Conservation (phyloP, 1,284 basidiomycete species). For the Farysia itapuensis region DNA sequence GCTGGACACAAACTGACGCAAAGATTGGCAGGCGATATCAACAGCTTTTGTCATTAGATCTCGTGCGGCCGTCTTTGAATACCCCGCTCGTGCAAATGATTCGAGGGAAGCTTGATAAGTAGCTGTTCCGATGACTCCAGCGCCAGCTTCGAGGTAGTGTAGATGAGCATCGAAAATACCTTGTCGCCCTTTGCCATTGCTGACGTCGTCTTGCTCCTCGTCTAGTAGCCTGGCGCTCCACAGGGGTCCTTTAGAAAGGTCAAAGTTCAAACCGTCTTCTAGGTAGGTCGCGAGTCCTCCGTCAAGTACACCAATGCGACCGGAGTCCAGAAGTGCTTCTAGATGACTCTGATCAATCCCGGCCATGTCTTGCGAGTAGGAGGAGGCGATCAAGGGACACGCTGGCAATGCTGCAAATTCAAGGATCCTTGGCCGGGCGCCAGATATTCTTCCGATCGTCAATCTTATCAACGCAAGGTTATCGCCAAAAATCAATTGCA, state of each 20-base stretch:
- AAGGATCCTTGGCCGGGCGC: too few relatives aligned
- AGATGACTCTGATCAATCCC: constrained; percentile 16
- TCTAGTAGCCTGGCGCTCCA: constrained; percentile 50
- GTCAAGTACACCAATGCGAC: constrained; percentile 40
- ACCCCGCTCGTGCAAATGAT: constrained; percentile 34
- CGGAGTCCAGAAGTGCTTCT: constrained; percentile 19
- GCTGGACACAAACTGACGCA: constrained; percentile 8
- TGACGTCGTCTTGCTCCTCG: constrained; percentile 28
- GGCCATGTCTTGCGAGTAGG: not conserved
- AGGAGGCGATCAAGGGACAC: too few relatives aligned
- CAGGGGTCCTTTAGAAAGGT: constrained; percentile 38
- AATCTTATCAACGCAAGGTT: too few relatives aligned
- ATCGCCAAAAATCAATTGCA: too few relatives aligned
- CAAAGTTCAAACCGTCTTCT: constrained; percentile 44
- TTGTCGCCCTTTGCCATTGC: constrained; percentile 22
- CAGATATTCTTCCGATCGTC: too few relatives aligned
- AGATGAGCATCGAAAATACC: constrained; percentile 42
- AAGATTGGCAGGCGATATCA: constrained; percentile 32
- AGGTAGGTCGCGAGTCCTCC: constrained; percentile 52
- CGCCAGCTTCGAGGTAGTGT: constrained; percentile 46
- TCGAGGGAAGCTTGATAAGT: constrained; percentile 49
- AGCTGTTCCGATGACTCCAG: constrained; percentile 46
- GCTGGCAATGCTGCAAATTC: too few relatives aligned
- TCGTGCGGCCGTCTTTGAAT: constrained; percentile 14
- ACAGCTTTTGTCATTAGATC: constrained; percentile 44